These are phyloP conservation scores for Piromyces finnis DNA, from an alignment of 192 early-diverging fungal species.

Conservation along the genomic window DNA sequence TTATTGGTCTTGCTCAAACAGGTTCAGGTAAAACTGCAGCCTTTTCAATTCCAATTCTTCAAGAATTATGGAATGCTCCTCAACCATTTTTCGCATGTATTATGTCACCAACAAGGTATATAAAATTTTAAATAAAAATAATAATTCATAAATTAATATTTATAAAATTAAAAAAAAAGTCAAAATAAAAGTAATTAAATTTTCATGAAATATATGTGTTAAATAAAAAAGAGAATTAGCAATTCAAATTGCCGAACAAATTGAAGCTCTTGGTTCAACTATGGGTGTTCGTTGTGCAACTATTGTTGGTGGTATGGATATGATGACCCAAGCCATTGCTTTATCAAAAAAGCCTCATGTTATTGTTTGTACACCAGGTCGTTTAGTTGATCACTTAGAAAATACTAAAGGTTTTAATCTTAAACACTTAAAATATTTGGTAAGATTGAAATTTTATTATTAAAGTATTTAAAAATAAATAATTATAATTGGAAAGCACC, in stretches of 20 bases:
- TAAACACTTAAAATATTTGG: constrained; percentile 75
- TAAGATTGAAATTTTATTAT: too few species aligned
- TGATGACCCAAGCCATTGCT: constrained; percentile 88
- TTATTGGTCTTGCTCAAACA: constrained; percentile 87
- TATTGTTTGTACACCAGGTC: constrained; percentile 86
- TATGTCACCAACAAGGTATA: constrained; percentile 81
- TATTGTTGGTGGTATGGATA: constrained; percentile 92
- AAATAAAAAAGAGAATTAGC: constrained; percentile 57
- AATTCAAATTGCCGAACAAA: constrained; percentile 82
- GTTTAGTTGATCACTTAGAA: constrained; percentile 88
- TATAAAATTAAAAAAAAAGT: not conserved
- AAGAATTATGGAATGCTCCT: constrained; percentile 71
- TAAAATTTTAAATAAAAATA: not conserved
- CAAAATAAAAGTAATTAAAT: not conserved
- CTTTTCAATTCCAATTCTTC: constrained; percentile 70
- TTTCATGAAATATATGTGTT: not conserved
- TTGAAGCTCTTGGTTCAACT: constrained; percentile 70
- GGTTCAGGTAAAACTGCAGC: constrained; percentile 81
- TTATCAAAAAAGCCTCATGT: constrained; percentile 89
- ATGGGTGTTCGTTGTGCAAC: constrained; percentile 87
- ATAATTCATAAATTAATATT: not conserved
- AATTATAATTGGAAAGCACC: too few species aligned
- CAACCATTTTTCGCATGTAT: constrained; percentile 84
- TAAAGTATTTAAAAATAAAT: too few species aligned
- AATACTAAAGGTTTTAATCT: constrained; percentile 97